These are phyloP conservation scores for Strombidium stylifer DNA, from an alignment of 73 alveolate genomes.

Conservation along the genomic window DNA sequence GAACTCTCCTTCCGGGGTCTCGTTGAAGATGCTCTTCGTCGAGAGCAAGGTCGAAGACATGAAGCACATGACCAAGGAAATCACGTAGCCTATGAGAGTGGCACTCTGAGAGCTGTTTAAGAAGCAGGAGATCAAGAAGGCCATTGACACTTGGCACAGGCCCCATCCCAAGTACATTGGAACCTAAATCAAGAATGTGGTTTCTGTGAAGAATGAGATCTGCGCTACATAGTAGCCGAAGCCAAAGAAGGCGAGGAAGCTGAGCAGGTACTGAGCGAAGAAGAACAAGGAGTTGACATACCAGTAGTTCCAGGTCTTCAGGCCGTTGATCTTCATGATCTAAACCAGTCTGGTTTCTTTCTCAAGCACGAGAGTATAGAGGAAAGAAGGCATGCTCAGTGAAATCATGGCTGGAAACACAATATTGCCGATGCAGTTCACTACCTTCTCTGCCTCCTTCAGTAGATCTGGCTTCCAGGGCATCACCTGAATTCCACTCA, in stretches of 20 bases:
- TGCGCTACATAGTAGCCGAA: constrained; percentile 65
- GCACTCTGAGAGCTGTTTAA: constrained; percentile 80
- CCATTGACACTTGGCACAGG: constrained; percentile 74
- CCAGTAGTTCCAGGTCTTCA: constrained; percentile 92
- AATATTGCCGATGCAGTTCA: constrained; percentile 77
- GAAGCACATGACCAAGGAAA: constrained; percentile 70
- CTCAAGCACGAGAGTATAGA: constrained; percentile 90
- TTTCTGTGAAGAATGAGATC: constrained; percentile 67
- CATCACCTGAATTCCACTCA: constrained; percentile 86
- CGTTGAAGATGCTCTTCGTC: too few relatives aligned
- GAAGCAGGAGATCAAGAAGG: constrained; percentile 82
- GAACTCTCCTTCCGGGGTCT: too few relatives aligned
- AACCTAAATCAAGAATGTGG: constrained; percentile 60
- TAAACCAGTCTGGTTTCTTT: constrained; percentile 91
- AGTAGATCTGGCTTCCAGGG: constrained; percentile 77
- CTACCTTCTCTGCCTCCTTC: constrained; percentile 67
- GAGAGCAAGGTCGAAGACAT: too few relatives aligned
- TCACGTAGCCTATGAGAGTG: constrained; percentile 80
- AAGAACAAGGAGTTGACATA: constrained; percentile 70
- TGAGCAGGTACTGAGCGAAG: constrained; percentile 57
- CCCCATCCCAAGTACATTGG: constrained; percentile 80
- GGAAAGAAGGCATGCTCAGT: constrained; percentile 86
- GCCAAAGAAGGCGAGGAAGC: constrained; percentile 57
- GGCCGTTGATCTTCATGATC: constrained; percentile 95
- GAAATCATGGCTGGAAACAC: constrained; percentile 85